These are phyloP conservation scores for Mariannaea sp. DNA, from an alignment of 2,329 filamentous ascomycete genomes.

Conservation along the genomic window DNA sequence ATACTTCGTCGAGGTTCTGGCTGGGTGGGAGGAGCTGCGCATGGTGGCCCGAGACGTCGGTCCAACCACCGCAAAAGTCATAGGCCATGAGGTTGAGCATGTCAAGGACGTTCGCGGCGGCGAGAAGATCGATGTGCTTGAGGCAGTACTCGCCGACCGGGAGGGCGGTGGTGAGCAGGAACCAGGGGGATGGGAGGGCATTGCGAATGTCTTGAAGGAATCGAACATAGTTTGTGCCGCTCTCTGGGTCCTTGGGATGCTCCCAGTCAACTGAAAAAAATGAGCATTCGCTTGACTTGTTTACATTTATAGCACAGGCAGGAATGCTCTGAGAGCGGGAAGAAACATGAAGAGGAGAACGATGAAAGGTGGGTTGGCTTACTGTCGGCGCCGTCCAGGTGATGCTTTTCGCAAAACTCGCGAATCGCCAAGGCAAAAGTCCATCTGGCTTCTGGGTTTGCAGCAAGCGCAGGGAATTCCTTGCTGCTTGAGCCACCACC, in stretches of 20 bases:
- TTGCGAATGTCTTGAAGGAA: conserved; percentile 61
- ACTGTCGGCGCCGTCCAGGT: conserved; percentile 69
- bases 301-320: neutral
- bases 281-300: neutral
- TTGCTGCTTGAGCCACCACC: conserved; percentile 68
- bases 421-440: conserved; percentile 60
- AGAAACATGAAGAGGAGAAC: too few relatives aligned
- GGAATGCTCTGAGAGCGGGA: too few relatives aligned
- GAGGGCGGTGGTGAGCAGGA: conserved; percentile 65
- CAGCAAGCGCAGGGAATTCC: conserved; percentile 63
- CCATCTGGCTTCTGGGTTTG: conserved; percentile 50
- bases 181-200: conserved; percentile 58
- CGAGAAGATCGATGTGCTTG: conserved; percentile 60
- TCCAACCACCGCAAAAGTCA: conserved; percentile 70
- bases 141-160: conserved; percentile 67
- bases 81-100: conserved; percentile 72
- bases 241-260: conserved; percentile 57
- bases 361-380: conserved; percentile 18
- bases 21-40: conserved; percentile 60
- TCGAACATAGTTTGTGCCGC: conserved; percentile 62
- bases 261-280: conserved; percentile 67
- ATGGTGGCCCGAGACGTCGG: conserved; percentile 64
- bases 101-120: conserved; percentile 59
- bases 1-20: conserved; percentile 26
- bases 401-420: conserved; percentile 59